Evolutionary conservation across 2,329 filamentous ascomycete genomes (phyloP).

Genomic region (Fusarium keratoplasticum): DNA sequence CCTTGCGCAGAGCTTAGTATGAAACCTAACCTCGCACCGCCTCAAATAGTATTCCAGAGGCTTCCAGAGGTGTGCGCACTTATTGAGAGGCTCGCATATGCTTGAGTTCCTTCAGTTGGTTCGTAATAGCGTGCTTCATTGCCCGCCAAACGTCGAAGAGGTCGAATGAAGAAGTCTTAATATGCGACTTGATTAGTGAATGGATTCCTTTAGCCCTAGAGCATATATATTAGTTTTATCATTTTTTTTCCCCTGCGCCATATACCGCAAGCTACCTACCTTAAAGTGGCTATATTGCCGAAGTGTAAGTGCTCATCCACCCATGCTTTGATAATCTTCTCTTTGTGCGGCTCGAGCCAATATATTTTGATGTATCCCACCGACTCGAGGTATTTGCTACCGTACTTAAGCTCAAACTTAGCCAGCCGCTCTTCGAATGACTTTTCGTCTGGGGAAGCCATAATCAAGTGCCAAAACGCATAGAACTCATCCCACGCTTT

Average conservation of each 20-base stretch:
- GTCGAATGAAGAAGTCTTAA: neutral
- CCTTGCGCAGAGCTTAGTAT: neutral
- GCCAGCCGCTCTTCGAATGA: too few relatives aligned
- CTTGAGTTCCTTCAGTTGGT: neutral
- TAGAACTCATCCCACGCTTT: too few relatives aligned
- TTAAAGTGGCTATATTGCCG: neutral
- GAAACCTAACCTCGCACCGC: neutral
- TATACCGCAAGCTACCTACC: neutral
- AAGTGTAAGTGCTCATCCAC: neutral
- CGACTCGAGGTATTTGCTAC: too few relatives aligned
- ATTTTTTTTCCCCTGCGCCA: neutral
- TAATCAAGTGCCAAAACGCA: too few relatives aligned
- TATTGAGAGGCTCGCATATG: neutral
- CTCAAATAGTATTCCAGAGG: neutral
- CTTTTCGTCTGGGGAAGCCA: too few relatives aligned
- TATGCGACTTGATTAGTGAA: neutral
- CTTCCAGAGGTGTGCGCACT: neutral
- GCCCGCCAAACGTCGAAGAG: slow-evolving; percentile 1
- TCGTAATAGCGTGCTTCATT: neutral
- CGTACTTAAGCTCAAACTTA: too few relatives aligned
- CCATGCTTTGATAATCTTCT: neutral
- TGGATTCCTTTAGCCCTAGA: neutral
- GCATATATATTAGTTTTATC: neutral
- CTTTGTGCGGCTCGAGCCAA: too few relatives aligned
- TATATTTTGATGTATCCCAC: too few relatives aligned